Percentiles rank a stretch among this genome's conserved stretches.
Conservation (phyloP, 306 rosid species). For the Pterocarpus santalinus region DNA sequence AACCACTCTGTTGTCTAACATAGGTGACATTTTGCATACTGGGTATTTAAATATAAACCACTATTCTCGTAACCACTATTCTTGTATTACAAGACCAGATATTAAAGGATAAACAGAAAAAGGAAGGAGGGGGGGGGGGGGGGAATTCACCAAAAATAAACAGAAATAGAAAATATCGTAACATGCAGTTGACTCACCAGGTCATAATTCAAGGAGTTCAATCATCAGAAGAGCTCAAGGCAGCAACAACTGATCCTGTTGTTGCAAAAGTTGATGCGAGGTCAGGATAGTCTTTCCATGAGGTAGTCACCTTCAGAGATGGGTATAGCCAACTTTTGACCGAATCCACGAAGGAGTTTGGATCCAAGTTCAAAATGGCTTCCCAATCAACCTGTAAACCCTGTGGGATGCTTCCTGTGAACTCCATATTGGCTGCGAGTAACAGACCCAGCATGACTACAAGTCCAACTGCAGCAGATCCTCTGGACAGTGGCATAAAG, state of each 20-base stretch:
- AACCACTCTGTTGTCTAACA: constrained; percentile 3
- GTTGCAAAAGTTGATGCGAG: constrained; percentile 78
- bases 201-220: constrained; percentile 49
- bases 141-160: not conserved
- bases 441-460: constrained; percentile 85
- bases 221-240: constrained; percentile 77
- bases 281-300: constrained; percentile 95
- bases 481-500: constrained; percentile 98
- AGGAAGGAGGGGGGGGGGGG: too few species aligned
- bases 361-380: constrained; percentile 80
- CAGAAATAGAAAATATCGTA: not conserved
- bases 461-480: constrained; percentile 89
- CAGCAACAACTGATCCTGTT: constrained; percentile 90
- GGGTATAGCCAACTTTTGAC: constrained; percentile 90
- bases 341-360: constrained; percentile 74
- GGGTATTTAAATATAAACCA: constrained; percentile 2
- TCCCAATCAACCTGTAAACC: constrained; percentile 98
- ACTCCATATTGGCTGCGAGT: constrained; percentile 97
- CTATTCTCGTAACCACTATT: not conserved
- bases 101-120: not conserved
- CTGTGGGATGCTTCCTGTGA: constrained; percentile 83
- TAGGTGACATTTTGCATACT: not conserved
- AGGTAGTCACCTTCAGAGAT: constrained; percentile 77
- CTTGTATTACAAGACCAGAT: not conserved
- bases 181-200: constrained; percentile 46